Evolutionary conservation across 78 protist genomes (phyloP).

Genomic region (Pelomyxa schiedti): DNA sequence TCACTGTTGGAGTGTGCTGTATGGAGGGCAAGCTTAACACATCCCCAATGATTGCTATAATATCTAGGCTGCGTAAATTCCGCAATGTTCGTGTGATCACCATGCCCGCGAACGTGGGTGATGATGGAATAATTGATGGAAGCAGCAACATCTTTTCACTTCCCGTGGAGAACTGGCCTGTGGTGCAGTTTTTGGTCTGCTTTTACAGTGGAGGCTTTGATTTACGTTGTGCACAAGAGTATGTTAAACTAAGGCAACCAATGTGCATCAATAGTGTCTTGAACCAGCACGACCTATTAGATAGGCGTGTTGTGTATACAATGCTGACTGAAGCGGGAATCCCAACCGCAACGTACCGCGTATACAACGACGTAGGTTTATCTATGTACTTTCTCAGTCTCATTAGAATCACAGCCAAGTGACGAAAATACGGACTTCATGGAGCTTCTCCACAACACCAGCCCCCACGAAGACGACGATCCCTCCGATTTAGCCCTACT

Average conservation of each 20-base stretch:
- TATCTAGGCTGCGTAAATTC: not conserved
- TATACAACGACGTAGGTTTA: not conserved
- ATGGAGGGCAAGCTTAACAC: not conserved
- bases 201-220: conserved; percentile 78
- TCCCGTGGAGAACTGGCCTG: conserved; percentile 69
- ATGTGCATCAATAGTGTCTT: conserved; percentile 59
- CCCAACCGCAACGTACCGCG: conserved; percentile 41
- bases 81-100: not conserved
- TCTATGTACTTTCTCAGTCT: no score
- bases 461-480: not conserved
- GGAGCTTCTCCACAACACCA: no score
- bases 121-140: conserved; percentile 2
- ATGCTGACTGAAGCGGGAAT: conserved; percentile 16
- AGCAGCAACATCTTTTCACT: conserved; percentile 1
- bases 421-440: no score
- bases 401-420: no score
- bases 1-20: not conserved
- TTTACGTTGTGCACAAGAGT: conserved; percentile 38
- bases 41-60: not conserved
- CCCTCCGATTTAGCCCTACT: not conserved
- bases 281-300: conserved; percentile 32
- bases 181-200: conserved; percentile 48
- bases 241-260: conserved; percentile 41
- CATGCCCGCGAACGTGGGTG: no score
- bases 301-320: conserved; percentile 41